Base-by-base conservation (phyloP, 805 yeast species). In the Yamadazyma akitaensis region DNA sequence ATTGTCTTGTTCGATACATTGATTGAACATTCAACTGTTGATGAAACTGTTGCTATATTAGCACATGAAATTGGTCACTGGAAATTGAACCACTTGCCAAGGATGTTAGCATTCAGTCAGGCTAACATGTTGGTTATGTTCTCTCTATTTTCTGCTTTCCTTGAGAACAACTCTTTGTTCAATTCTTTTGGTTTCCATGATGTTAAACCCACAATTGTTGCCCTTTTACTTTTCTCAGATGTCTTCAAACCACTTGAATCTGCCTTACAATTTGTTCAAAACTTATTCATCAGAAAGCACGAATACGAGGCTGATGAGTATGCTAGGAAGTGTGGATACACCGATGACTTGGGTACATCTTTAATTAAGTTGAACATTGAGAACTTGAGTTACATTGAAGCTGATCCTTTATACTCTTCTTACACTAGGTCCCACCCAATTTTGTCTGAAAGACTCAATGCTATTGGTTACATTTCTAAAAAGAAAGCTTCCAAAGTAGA, bases 51-150 rank as follows among this genome's bases (percentile, higher is more conserved):
- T 43, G 97, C 98, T 43, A 96, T 94, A 1, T 75, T 92, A 53
- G 98, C 96, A n/a, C 99, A 94, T 62, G 99, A 94, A 72, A 85
- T 94, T 56, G 99, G 99, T 43, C 99, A 94, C 65, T 94, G 99
- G 99, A 84, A 85, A 58, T 76, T 86, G 63, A 82, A 85, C 48
- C 99, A 94, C 65, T 85, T 91, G 51, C 73, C 91, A n/a, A 83
- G 82, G 62, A 78, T 85, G 76, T 67, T 94, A 59, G 59, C 77
- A 5, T 76, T 84, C 51, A 73, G 81, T 40, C 91, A 88, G 65
- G 63, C 70, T 5, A 87, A 87, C 56, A 65, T 84, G 43, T 79
- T 85, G 55, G 58, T 79, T 21, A 75, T 82, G 37, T 88, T 91
- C 63, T 73, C 85, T 0, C 61, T 86, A 52, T 91, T 94, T 67